These are phyloP conservation scores for Cyclostephanos tholiformis DNA, from an alignment of 108 stramenopile species.

Conservation along the genomic window DNA sequence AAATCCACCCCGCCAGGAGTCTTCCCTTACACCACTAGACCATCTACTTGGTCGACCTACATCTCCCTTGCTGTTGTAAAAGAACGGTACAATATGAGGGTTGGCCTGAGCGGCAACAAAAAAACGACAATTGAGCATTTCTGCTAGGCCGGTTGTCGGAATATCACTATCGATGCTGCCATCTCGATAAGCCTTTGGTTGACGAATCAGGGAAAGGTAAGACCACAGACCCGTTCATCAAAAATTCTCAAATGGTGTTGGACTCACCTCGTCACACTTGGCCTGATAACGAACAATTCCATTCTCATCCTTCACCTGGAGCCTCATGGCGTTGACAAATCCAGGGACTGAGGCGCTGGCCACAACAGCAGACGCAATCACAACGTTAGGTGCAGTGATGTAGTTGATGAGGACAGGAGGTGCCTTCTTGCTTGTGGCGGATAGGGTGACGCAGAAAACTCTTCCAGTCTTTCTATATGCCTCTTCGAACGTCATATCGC, in stretches of 20 bases:
- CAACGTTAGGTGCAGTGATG: conserved; percentile 94
- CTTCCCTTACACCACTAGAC: conserved; percentile 64
- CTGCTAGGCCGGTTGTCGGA: conserved; percentile 84
- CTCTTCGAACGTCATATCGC: conserved; percentile 94
- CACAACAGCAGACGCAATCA: conserved; percentile 90
- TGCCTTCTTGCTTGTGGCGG: conserved; percentile 88
- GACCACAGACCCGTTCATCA: conserved; percentile 14
- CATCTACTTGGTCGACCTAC: conserved; percentile 87
- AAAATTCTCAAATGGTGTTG: conserved; percentile 3
- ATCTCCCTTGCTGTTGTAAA: conserved; percentile 82
- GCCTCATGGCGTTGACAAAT: conserved; percentile 84
- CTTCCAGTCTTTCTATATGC: conserved; percentile 97
- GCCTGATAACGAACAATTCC: conserved; percentile 63
- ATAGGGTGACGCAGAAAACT: conserved; percentile 95
- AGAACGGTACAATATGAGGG: conserved; percentile 84
- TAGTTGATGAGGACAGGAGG: conserved; percentile 95
- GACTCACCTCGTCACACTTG: conserved; percentile 47
- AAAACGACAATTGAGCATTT: conserved; percentile 96
- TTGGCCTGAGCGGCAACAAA: conserved; percentile 93
- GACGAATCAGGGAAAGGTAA: conserved; percentile 12
- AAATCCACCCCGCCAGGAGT: conserved; percentile 88
- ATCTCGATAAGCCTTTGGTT: conserved; percentile 60
- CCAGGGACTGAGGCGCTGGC: conserved; percentile 94
- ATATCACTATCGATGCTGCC: conserved; percentile 91
- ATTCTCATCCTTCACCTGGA: conserved; percentile 84